Percentiles rank a stretch among this genome's conserved stretches.
Conservation (phyloP, 371 early-diverging fungal genomes). For the Mycotypha africana region DNA sequence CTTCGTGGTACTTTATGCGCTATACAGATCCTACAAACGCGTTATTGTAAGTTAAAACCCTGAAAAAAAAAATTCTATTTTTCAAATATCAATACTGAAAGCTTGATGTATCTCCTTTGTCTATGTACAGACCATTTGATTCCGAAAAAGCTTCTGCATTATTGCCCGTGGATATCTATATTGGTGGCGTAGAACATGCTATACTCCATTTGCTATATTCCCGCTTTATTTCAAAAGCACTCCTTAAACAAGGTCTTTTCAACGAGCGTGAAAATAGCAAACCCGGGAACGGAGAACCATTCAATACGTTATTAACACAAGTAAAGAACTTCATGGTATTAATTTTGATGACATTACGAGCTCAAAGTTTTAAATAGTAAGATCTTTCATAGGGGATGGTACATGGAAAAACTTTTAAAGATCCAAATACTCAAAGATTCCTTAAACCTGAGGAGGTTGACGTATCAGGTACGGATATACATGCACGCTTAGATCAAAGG, state of each 20-base stretch:
- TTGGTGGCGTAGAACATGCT: conserved; percentile 94
- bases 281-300: conserved; percentile 76
- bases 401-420: conserved; percentile 79
- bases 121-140: conserved; percentile 51
- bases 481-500: not conserved
- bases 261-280: conserved; percentile 25
- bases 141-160: conserved; percentile 47
- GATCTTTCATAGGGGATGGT: conserved; percentile 89
- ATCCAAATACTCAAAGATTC: conserved; percentile 73
- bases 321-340: conserved; percentile 23
- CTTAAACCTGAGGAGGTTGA: conserved; percentile 77
- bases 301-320: conserved; percentile 78
- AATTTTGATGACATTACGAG: no score
- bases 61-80: not conserved
- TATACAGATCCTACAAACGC: conserved; percentile 75
- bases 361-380: not conserved
- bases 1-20: conserved; percentile 93
- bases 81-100: not conserved
- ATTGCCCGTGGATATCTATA: conserved; percentile 88
- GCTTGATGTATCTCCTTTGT: not conserved
- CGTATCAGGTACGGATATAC: conserved; percentile 28
- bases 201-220: conserved; percentile 93
- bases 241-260: conserved; percentile 53
- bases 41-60: conserved; percentile 18
- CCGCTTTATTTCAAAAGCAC: conserved; percentile 84